These are phyloP conservation scores for Mycena latifolia DNA, from an alignment of 768 basidiomycete species.

Conservation along the genomic window DNA sequence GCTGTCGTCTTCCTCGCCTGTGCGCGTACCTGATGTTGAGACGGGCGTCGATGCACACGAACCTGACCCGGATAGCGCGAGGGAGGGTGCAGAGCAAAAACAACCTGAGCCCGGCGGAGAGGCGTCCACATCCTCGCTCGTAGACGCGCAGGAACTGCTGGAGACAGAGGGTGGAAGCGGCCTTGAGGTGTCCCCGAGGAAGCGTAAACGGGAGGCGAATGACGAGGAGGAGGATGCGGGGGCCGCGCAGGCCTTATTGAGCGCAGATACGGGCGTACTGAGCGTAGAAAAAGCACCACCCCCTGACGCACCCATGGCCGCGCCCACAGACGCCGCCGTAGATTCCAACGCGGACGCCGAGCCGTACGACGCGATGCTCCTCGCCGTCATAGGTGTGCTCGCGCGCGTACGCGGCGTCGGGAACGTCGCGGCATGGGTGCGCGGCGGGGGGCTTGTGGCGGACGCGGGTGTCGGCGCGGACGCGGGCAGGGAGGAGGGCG, in stretches of 20 bases:
- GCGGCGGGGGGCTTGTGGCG: slow-evolving; percentile 51
- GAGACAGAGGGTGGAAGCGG: no score
- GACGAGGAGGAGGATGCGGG: slow-evolving; percentile 12
- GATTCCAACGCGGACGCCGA: slow-evolving; percentile 28
- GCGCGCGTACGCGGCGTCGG: slow-evolving; percentile 56
- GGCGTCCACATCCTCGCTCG: background rate
- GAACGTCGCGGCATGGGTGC: slow-evolving; percentile 65
- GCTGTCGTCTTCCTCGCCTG: no score
- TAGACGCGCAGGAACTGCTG: background rate
- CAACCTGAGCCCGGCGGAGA: no score
- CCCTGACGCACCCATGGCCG: background rate
- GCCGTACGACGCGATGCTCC: slow-evolving; percentile 52
- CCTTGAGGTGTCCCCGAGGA: background rate
- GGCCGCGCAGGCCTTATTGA: no score
- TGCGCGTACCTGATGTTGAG: no score
- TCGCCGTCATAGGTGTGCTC: slow-evolving; percentile 63
- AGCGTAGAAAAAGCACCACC: no score
- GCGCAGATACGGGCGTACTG: no score
- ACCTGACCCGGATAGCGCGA: no score
- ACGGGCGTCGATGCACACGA: no score
- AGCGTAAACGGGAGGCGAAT: slow-evolving; percentile 29
- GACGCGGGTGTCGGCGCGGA: background rate
- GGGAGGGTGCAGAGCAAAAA: no score
- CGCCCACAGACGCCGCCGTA: background rate
- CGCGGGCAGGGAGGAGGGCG: background rate